Base-by-base conservation (phyloP, 208 protist genomes). In the Ichthyophonus hoferi region DNA sequence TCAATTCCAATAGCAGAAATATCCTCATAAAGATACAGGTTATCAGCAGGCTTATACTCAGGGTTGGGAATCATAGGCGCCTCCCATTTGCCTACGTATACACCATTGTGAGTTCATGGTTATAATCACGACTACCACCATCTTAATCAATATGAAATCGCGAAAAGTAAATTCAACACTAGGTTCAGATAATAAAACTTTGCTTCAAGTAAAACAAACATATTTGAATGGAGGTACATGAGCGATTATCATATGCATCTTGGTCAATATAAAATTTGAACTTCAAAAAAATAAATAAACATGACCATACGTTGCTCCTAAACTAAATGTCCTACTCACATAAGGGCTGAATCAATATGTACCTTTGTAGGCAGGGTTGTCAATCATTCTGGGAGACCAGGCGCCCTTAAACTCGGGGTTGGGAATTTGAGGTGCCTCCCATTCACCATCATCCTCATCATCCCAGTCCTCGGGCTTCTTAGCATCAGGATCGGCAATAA, bases 51-150 rank as follows among this genome's bases (percentile, higher is more conserved):
- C 84, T 91, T 90, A 93, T 96, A 98, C 2, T 94, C 93, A 35
- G 97, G 96, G 93, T 98, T 98, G 38, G 87, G 86, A 86, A 98
- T 96, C 90, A 93, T 79, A 87, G 93, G 93, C 86, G 96, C 92
- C 41, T 83, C 89, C 97, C 97, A 98, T 83, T 90, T 87, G 38
- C 97, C 97, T n/a, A n/a, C n/a, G n/a, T n/a, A n/a, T n/a, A n/a
- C n/a, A n/a, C n/a, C n/a, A n/a, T n/a, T n/a, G n/a, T n/a, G n/a
- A n/a, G n/a, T n/a, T n/a, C n/a, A n/a, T n/a, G n/a, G n/a, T n/a
- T n/a, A n/a, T n/a, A n/a, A n/a, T n/a, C n/a, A n/a, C n/a, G n/a
- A n/a, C n/a, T n/a, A n/a, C n/a, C n/a, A n/a, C n/a, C n/a, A n/a
- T n/a, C n/a, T n/a, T n/a, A n/a, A n/a, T n/a, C n/a, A n/a, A n/a